These are phyloP conservation scores for Hirschfeldia incana DNA, from an alignment of 345 rosid species.

Conservation along the genomic window DNA sequence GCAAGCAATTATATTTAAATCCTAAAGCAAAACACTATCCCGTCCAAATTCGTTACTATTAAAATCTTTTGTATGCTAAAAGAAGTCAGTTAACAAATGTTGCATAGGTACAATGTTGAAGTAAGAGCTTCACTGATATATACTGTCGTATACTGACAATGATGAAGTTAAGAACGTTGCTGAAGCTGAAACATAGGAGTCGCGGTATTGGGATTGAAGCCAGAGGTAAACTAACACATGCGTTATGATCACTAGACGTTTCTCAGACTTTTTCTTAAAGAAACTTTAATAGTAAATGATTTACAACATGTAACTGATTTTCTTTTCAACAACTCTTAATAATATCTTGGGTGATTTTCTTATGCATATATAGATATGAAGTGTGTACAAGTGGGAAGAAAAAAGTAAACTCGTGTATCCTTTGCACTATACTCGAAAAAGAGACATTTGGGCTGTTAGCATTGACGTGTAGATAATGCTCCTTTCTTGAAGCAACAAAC, in stretches of 20 bases:
- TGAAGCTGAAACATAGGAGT: background rate
- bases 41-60: background rate
- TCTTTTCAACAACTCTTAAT: conserved; percentile 1
- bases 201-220: background rate
- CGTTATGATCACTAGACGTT: background rate
- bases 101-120: background rate
- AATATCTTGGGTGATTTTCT: background rate
- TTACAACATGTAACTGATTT: background rate
- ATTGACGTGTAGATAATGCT: conserved; percentile 28
- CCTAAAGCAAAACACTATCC: background rate
- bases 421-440: conserved; percentile 31
- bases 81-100: background rate
- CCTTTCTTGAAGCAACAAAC: conserved; percentile 40
- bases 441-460: conserved; percentile 28
- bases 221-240: background rate
- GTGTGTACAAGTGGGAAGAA: conserved; percentile 14
- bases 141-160: background rate
- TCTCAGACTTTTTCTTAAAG: background rate
- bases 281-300: background rate
- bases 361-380: background rate
- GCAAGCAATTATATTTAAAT: background rate
- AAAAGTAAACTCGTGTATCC: conserved; percentile 25
- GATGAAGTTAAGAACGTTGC: background rate
- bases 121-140: background rate
- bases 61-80: background rate